Conservation (phyloP, 1,284 basidiomycete genomes). For the Sporisorium graminicola region DNA sequence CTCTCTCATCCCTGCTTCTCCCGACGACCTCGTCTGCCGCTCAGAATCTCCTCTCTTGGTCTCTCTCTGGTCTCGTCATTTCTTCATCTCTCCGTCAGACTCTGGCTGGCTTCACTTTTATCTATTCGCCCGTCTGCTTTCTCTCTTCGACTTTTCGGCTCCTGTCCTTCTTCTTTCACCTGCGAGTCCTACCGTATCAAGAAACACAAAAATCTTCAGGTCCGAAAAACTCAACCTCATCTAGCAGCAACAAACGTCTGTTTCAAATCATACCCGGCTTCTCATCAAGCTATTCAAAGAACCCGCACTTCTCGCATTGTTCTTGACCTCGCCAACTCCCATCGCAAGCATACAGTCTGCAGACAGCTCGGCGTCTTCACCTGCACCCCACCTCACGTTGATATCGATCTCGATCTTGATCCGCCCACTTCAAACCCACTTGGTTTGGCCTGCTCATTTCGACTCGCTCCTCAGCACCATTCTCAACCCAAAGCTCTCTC, state of each 20-base stretch:
- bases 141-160: not conserved
- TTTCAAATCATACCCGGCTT: conserved; percentile 2
- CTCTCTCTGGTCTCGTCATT: not conserved
- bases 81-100: conserved; percentile 4
- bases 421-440: not conserved
- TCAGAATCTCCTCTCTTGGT: not conserved
- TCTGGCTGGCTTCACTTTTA: not conserved
- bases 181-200: not conserved
- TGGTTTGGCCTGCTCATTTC: not conserved
- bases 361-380: not conserved
- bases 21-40: not conserved
- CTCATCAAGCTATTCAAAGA: not conserved
- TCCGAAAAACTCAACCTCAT: not conserved
- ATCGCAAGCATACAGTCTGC: not conserved
- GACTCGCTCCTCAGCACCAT: not conserved
- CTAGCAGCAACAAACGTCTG: not conserved
- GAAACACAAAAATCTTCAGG: not conserved
- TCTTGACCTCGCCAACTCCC: not conserved
- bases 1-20: conserved; percentile 7
- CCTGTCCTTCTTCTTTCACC: not conserved
- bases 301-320: not conserved
- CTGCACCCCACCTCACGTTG: not conserved
- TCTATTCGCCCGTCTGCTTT: not conserved
- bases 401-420: not conserved
- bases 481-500: not conserved